Percentiles rank a stretch among this genome's conserved stretches.
phyloP scores from a whole-genome alignment of 176 grass and related monocot genomes.

The Saccharum officinarum region DNA sequence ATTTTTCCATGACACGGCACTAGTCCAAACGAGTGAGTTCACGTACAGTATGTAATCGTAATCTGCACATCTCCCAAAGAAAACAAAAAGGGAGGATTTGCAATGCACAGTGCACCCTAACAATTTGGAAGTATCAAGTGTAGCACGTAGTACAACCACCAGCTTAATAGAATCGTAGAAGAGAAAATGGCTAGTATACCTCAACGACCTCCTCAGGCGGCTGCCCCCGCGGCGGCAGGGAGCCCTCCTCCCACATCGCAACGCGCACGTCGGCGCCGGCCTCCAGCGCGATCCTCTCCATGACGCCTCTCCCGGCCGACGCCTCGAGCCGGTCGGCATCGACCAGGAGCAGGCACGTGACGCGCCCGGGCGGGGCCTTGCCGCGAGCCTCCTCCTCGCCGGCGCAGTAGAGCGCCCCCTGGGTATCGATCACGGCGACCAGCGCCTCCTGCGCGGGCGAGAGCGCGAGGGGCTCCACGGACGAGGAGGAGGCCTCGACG shows the following conservation, averaged over 20 bases:
- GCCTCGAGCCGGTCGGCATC: conserved; percentile 35
- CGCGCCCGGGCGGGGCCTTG: neutral
- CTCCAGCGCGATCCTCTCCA: conserved; percentile 21
- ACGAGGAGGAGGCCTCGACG: conserved; percentile 45
- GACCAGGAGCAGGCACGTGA: conserved; percentile 35
- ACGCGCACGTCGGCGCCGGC: conserved; percentile 37
- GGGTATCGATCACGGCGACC: conserved; percentile 20
- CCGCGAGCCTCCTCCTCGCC: neutral
- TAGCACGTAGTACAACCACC: neutral
- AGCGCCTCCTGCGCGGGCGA: conserved; percentile 52
- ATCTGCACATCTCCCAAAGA: neutral
- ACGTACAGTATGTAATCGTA: neutral
- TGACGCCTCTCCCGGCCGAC: neutral
- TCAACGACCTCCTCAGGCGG: conserved; percentile 38
- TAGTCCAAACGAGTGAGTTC: neutral
- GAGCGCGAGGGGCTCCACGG: conserved; percentile 26
- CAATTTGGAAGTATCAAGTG: neutral
- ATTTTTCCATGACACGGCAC: conserved; percentile 5
- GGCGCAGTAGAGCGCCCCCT: conserved; percentile 17
- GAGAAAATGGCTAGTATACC: conserved; percentile 25
- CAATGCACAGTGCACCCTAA: conserved; percentile 1
- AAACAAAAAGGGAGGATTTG: neutral
- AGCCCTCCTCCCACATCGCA: neutral
- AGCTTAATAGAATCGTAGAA: neutral
- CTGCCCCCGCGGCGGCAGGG: neutral